Evolutionary conservation across 345 rosid species (phyloP), one percentile per base, ranked within the genome.

Genomic region (Rhodamnia argentea): DNA sequence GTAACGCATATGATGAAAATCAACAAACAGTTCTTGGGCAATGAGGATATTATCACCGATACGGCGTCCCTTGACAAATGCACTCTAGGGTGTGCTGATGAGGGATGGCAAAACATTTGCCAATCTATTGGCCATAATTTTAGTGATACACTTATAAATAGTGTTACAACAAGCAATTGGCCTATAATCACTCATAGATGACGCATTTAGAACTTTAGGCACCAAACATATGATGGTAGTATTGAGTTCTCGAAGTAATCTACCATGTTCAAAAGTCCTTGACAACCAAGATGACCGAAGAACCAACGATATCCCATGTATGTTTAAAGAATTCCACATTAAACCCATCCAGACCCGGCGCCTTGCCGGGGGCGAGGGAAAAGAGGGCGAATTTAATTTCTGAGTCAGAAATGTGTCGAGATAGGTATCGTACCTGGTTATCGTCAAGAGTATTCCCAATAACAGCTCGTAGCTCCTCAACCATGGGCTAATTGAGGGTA

Each of bases 401-500:
- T 3, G 40, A 37, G 40, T 37, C 3, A 3, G 40, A 37, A 37
- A 37, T 3, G 3, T n/a, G 40, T 37, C 40, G 40, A 37, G 40
- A 37, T 37, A 37, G 40, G 40, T 37, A 37, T 37, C 40, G 3
- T 37, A 37, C 40, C 13, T 6, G 47, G 8, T 6, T 44, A 0
- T 7, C 7, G 47, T 44, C 47, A 44, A 44, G 47, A 6, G 47
- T 5, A 1, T 6, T 1, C 1, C 8, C 8, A 8, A 44, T 44
- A 8, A 44, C 47, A 6, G 47, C 7, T 8, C 47, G 7, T 1
- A 44, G 8, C 1, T 44, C 47, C 8, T 44, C 8, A 44, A 44
- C 47, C 8, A 8, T 1, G 8, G 47, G 47, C 47, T 1, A 6
- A 5, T 6, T 8, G 8, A 8, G 1, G 8, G 8, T 8, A 1